Conservation (phyloP, 2,329 filamentous ascomycete genomes). For the Colletotrichum phormii region DNA sequence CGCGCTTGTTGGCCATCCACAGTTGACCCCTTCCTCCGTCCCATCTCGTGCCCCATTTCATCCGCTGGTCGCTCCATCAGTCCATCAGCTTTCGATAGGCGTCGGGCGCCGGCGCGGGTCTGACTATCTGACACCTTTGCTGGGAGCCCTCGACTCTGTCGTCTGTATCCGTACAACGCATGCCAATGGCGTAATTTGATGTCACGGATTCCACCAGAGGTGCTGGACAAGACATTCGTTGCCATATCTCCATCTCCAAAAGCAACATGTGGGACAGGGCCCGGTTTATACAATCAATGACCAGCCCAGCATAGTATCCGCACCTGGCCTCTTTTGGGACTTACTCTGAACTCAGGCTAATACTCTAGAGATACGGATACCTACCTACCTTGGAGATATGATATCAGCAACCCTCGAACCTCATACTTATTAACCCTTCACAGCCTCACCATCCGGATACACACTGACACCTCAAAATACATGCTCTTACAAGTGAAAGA, state of each 20-base stretch:
- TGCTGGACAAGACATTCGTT: neutral
- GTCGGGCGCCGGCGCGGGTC: neutral
- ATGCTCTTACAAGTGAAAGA: no score
- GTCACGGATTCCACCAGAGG: conserved; percentile 20
- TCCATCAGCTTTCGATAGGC: neutral
- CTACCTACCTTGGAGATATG: no score
- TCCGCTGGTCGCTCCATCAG: conserved; percentile 11
- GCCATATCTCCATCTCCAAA: neutral
- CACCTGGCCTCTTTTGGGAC: neutral
- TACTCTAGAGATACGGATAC: no score
- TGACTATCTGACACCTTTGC: conserved; percentile 12
- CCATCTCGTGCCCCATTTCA: conserved; percentile 13
- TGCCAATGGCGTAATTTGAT: conserved; percentile 26
- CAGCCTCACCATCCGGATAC: no score
- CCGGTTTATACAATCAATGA: neutral
- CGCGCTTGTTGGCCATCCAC: neutral
- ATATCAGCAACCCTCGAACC: no score
- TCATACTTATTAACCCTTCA: no score
- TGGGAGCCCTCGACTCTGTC: neutral
- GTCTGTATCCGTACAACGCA: neutral
- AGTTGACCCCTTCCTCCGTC: conserved; percentile 13
- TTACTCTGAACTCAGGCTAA: no score
- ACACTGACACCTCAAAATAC: no score
- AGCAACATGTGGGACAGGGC: neutral
- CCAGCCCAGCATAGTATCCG: neutral